Evolutionary conservation across 306 rosid species (phyloP).

Genomic region (Casuarina cunninghamiana): DNA sequence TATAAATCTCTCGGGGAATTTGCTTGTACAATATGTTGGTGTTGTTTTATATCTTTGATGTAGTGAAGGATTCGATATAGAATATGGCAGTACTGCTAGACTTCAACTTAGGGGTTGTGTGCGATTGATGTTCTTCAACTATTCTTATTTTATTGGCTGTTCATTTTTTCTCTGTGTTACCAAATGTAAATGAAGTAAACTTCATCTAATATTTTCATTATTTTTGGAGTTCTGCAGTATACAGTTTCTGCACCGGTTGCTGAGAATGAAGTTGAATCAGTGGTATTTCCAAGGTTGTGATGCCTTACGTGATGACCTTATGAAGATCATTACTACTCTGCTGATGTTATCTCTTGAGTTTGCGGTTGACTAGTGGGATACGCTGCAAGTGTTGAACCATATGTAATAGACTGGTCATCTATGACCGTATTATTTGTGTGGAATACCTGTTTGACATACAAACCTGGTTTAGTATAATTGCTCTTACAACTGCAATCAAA

Average conservation of each 20-base stretch:
- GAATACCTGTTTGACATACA: neutral
- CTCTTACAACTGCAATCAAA: neutral
- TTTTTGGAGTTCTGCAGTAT: constrained; percentile 21
- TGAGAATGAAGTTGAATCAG: constrained; percentile 16
- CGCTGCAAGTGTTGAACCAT: neutral
- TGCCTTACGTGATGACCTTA: neutral
- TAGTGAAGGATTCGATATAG: neutral
- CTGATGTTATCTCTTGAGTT: neutral
- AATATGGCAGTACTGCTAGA: neutral
- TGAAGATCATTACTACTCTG: neutral
- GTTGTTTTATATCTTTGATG: neutral
- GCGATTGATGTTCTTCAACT: too few relatives aligned
- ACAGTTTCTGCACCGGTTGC: constrained; percentile 10
- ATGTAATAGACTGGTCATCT: neutral
- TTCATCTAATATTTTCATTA: neutral
- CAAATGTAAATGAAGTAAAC: neutral
- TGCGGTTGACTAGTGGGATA: neutral
- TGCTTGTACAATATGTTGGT: neutral
- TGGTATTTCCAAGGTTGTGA: constrained; percentile 9
- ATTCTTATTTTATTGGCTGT: neutral
- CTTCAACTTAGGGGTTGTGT: neutral
- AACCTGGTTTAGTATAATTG: neutral
- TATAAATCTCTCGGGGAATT: neutral
- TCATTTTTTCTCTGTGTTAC: neutral
- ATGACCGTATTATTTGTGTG: neutral